Evolutionary conservation across 2,329 filamentous ascomycete genomes (phyloP).

Genomic region (Penicillium sclerotigenum): DNA sequence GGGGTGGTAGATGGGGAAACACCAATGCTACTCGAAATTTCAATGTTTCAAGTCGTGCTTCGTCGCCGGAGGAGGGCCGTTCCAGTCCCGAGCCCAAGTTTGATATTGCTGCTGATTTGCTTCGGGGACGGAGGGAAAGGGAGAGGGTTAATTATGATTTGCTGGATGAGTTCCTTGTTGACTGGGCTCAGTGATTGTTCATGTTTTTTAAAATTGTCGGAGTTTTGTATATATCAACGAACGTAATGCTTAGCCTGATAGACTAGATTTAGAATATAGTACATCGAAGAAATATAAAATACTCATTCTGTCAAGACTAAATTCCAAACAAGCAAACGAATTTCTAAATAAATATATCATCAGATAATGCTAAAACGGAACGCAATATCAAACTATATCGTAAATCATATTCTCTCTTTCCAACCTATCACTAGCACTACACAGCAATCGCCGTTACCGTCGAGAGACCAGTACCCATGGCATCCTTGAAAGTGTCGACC

Average conservation of each 20-base stretch:
- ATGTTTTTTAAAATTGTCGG: too few relatives aligned
- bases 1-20: too few relatives aligned
- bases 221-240: neutral
- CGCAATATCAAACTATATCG: neutral
- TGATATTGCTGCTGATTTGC: slow-evolving; percentile 9
- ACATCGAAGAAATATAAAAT: neutral
- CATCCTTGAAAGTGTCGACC: neutral
- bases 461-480: neutral
- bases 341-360: neutral
- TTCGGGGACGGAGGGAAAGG: slow-evolving; percentile 3
- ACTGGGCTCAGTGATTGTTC: neutral
- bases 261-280: neutral
- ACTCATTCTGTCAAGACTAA: neutral
- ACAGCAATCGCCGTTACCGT: neutral
- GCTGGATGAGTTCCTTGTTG: slow-evolving; percentile 7
- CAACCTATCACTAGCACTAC: neutral
- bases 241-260: neutral
- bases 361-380: neutral
- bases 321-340: neutral
- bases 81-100: slow-evolving; percentile 1
- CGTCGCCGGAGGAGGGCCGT: neutral
- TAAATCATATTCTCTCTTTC: neutral
- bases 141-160: slow-evolving; percentile 1
- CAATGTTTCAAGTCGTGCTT: neutral
- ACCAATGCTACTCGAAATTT: neutral